A percentile compares a stretch with the other conserved stretches of the same genome.
These are phyloP conservation scores for Erythrophleum ivorense DNA, from an alignment of 331 rosid genomes.

Conservation along the genomic window DNA sequence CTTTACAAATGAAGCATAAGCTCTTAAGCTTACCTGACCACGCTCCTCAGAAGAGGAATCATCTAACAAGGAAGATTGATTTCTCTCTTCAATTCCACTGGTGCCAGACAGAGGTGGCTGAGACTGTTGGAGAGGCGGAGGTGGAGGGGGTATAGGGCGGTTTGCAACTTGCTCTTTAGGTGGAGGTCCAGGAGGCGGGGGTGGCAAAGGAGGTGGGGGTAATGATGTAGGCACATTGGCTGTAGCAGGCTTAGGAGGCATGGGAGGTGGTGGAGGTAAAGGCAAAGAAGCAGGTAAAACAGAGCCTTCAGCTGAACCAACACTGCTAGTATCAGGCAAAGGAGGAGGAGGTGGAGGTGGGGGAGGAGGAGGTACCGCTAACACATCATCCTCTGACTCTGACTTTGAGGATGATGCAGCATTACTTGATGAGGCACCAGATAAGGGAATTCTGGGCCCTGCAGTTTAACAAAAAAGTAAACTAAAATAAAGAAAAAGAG, in stretches of 20 bases:
- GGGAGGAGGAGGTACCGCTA: slow-evolving; percentile 76
- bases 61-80: slow-evolving; percentile 59
- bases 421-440: slow-evolving; percentile 80
- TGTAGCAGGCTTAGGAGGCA: slow-evolving; percentile 83
- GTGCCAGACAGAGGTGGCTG: slow-evolving; percentile 81
- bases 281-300: slow-evolving; percentile 78
- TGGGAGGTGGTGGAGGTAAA: slow-evolving; percentile 96
- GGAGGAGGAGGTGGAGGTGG: slow-evolving; percentile 65
- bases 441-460: slow-evolving; percentile 96
- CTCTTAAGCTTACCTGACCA: slow-evolving; percentile 59
- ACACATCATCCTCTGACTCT: slow-evolving; percentile 68
- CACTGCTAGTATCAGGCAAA: slow-evolving; percentile 58
- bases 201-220: slow-evolving; percentile 87
- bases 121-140: slow-evolving; percentile 76
- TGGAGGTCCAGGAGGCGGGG: slow-evolving; percentile 98
- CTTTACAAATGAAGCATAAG: slow-evolving; percentile 23
- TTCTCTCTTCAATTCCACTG: slow-evolving; percentile 61
- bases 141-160: slow-evolving; percentile 70
- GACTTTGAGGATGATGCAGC: slow-evolving; percentile 71
- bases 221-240: slow-evolving; percentile 61
- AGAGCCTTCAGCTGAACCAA: slow-evolving; percentile 63
- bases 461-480: slow-evolving; percentile 47
- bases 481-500: slow-evolving; percentile 13
- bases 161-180: slow-evolving; percentile 72
- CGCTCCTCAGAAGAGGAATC: slow-evolving; percentile 63